Percentiles rank a stretch among this genome's conserved stretches.
Evolutionary conservation across 2,329 filamentous ascomycete genomes (phyloP).

Genomic region (Talaromyces sp.): DNA sequence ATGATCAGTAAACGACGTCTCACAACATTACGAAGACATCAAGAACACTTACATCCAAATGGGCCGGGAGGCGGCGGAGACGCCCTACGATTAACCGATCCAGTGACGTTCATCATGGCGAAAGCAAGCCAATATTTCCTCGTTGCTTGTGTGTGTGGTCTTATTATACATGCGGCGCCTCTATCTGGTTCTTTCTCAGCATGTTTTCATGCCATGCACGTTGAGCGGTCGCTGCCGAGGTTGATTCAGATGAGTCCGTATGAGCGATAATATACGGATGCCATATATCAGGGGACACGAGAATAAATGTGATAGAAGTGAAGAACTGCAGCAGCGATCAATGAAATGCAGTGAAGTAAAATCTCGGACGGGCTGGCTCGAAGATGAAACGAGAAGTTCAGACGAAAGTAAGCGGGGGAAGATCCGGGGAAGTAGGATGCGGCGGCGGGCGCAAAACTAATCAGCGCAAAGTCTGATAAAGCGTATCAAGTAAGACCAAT

Average conservation of each 20-base stretch:
- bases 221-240: conserved; percentile 6
- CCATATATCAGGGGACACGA: background rate
- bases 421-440: conserved; percentile 10
- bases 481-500: background rate
- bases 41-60: conserved; percentile 62
- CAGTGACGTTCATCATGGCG: conserved; percentile 33
- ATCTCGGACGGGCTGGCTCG: background rate
- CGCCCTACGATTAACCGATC: conserved; percentile 35
- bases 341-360: background rate
- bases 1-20: background rate
- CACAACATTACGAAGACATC: background rate
- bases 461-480: background rate
- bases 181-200: conserved; percentile 4
- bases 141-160: background rate
- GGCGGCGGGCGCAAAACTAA: background rate
- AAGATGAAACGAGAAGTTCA: background rate
- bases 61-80: conserved; percentile 54
- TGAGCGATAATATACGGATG: background rate
- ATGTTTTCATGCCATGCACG: background rate
- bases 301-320: background rate
- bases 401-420: conserved; percentile 11
- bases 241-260: background rate
- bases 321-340: background rate
- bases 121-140: background rate
- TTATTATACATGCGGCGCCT: background rate